Evolutionary conservation across 1,284 basidiomycete species (phyloP).

Genomic region (Taiwanofungus camphoratus): DNA sequence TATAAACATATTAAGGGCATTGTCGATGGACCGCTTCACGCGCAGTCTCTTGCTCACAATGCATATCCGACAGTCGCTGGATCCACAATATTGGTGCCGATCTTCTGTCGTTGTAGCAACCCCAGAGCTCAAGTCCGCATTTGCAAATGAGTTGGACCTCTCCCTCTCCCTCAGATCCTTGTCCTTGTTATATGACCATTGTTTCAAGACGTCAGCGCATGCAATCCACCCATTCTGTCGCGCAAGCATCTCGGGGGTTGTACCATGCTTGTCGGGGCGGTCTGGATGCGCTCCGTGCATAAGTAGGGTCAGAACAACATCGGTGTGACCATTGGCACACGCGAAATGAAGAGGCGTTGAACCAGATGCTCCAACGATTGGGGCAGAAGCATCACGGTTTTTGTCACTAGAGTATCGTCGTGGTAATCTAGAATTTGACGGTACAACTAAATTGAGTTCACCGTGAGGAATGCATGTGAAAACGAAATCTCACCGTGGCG

Average conservation of each 20-base stretch:
- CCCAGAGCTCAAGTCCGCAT: slow-evolving; percentile 11
- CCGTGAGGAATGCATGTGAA: slow-evolving; percentile 4
- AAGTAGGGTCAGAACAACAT: slow-evolving; percentile 71
- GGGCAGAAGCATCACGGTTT: slow-evolving; percentile 52
- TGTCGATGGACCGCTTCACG: slow-evolving; percentile 61
- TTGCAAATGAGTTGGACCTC: slow-evolving; percentile 6
- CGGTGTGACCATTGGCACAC: slow-evolving; percentile 82
- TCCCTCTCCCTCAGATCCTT: slow-evolving; percentile 41
- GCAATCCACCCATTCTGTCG: slow-evolving; percentile 61
- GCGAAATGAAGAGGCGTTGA: slow-evolving; percentile 95
- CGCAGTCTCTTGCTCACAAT: slow-evolving; percentile 37
- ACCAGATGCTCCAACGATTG: slow-evolving; percentile 75
- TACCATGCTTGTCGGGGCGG: slow-evolving; percentile 80
- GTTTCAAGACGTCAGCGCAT: slow-evolving; percentile 52
- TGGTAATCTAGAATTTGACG: slow-evolving; percentile 47
- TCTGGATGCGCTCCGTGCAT: slow-evolving; percentile 75
- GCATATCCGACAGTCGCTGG: slow-evolving; percentile 29
- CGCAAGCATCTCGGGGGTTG: slow-evolving; percentile 74
- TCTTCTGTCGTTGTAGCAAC: slow-evolving; percentile 9
- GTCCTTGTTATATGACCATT: slow-evolving; percentile 56
- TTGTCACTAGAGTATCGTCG: slow-evolving; percentile 74
- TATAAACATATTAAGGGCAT: slow-evolving; percentile 51
- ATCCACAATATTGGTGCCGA: slow-evolving; percentile 15
- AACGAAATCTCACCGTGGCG: slow-evolving; percentile 54
- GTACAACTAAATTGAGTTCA: slow-evolving; percentile 2